A percentile compares a stretch with the other conserved stretches of the same genome.
These are phyloP conservation scores for Alternaria atra DNA, from an alignment of 2,329 filamentous ascomycete genomes.

Conservation along the genomic window DNA sequence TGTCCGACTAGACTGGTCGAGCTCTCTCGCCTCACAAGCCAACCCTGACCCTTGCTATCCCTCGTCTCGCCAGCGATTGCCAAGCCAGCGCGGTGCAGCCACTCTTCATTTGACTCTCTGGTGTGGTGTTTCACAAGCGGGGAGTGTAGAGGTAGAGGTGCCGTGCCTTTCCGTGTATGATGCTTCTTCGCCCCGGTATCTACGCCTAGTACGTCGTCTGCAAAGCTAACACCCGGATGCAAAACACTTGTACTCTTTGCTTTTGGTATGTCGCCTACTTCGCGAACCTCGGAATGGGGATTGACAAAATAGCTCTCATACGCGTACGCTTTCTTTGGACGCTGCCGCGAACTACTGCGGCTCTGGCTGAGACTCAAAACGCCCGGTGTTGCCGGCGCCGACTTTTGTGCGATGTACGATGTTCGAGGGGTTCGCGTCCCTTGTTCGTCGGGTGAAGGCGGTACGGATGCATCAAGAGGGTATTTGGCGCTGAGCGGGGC, in stretches of 20 bases:
- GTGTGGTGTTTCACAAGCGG: slow-evolving; percentile 43
- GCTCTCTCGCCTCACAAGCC: slow-evolving; percentile 65
- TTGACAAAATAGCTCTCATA: slow-evolving; percentile 47
- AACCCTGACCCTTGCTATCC: slow-evolving; percentile 70
- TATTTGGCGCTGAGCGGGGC: slow-evolving; percentile 66
- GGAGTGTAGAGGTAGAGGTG: slow-evolving; percentile 37
- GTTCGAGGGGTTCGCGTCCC: slow-evolving; percentile 44
- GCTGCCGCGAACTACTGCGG: slow-evolving; percentile 48
- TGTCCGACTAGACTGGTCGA: slow-evolving; percentile 62
- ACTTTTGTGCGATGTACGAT: slow-evolving; percentile 60
- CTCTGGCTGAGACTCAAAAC: slow-evolving; percentile 56
- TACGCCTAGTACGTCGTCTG: slow-evolving; percentile 19
- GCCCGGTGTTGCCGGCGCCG: slow-evolving; percentile 59
- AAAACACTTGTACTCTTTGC: slow-evolving; percentile 58
- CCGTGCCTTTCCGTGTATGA: slow-evolving; percentile 44
- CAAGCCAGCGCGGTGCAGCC: slow-evolving; percentile 67
- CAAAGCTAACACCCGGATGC: slow-evolving; percentile 42
- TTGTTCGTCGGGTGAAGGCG: slow-evolving; percentile 43
- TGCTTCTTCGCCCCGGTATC: slow-evolving; percentile 24
- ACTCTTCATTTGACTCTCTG: slow-evolving; percentile 57
- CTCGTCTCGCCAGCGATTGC: slow-evolving; percentile 65
- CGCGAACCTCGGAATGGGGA: slow-evolving; percentile 32
- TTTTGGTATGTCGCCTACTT: slow-evolving; percentile 53
- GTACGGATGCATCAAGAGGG: slow-evolving; percentile 57
- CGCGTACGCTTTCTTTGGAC: slow-evolving; percentile 44